Percentiles rank a stretch among this genome's conserved stretches.
These are phyloP conservation scores for Arthrobotrys iridis DNA, from an alignment of 2,329 filamentous ascomycete genomes.

Conservation along the genomic window DNA sequence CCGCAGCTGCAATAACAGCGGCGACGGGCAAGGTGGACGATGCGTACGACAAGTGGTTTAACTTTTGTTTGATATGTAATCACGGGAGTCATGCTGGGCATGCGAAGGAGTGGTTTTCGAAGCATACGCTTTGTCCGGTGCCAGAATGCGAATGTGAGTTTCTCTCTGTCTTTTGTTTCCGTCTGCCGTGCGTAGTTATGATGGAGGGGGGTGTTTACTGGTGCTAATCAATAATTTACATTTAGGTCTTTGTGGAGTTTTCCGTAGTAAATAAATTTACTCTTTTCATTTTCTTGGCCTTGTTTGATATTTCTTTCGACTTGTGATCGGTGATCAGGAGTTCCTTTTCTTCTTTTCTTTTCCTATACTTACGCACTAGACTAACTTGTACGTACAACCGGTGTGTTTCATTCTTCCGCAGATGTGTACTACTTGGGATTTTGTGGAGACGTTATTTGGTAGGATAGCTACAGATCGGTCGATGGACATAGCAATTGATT, in stretches of 20 bases:
- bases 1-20: too few relatives aligned
- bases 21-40: conserved; percentile 65
- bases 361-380: background rate
- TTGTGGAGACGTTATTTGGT: background rate
- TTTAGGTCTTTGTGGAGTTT: conserved; percentile 53
- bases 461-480: too few relatives aligned
- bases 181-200: too few relatives aligned
- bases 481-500: background rate
- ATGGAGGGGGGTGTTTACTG: background rate
- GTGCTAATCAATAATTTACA: background rate
- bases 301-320: background rate
- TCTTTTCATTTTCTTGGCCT: background rate
- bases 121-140: conserved; percentile 74
- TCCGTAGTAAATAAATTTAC: conserved; percentile 38
- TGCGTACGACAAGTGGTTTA: conserved; percentile 65
- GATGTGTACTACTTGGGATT: background rate
- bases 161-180: conserved; percentile 7
- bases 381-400: too few relatives aligned
- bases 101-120: conserved; percentile 73
- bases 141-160: conserved; percentile 75
- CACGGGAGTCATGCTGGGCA: conserved; percentile 76
- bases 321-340: background rate
- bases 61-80: conserved; percentile 74
- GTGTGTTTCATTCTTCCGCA: background rate
- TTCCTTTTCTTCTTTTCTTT: background rate